phyloP scores from a whole-genome alignment of 139 green algal species.

The Desmodesmus armatus region DNA sequence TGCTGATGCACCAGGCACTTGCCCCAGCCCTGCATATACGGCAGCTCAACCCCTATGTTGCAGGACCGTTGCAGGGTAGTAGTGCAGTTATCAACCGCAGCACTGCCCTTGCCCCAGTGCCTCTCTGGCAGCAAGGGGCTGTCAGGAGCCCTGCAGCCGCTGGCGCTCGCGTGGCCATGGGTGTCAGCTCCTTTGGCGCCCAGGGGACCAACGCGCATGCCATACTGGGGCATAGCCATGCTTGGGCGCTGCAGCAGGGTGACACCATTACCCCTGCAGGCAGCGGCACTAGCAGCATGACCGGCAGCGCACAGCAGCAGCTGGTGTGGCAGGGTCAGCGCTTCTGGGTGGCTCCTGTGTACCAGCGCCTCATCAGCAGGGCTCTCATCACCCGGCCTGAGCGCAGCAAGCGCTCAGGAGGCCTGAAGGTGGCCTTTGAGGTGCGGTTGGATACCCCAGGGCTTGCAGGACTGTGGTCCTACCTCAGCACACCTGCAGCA shows the following conservation, averaged over 20 bases:
- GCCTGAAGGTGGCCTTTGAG: slow-evolving; percentile 39
- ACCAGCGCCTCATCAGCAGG: slow-evolving; percentile 44
- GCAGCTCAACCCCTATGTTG: slow-evolving; percentile 67
- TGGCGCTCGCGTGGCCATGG: slow-evolving; percentile 11
- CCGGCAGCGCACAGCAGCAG: slow-evolving; percentile 1
- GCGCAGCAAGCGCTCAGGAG: slow-evolving; percentile 21
- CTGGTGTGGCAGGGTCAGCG: slow-evolving; percentile 24
- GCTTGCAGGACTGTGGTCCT: slow-evolving; percentile 65
- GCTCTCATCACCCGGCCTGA: slow-evolving; percentile 36
- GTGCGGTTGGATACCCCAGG: slow-evolving; percentile 47
- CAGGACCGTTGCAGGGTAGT: slow-evolving; percentile 37
- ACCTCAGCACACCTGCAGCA: background rate
- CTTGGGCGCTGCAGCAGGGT: background rate
- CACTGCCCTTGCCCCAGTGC: background rate
- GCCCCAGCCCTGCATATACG: slow-evolving; percentile 62
- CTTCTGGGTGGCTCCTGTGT: background rate
- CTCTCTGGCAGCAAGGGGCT: background rate
- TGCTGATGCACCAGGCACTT: slow-evolving; percentile 37
- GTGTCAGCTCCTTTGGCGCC: slow-evolving; percentile 80
- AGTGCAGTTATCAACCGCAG: slow-evolving; percentile 10
- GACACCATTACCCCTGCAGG: background rate
- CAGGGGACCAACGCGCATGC: slow-evolving; percentile 57
- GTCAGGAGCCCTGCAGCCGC: no score
- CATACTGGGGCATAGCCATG: slow-evolving; percentile 15
- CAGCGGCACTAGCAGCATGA: background rate